These are phyloP conservation scores for Arthonia radiata DNA, from an alignment of 495 filamentous ascomycete species.

Conservation along the genomic window DNA sequence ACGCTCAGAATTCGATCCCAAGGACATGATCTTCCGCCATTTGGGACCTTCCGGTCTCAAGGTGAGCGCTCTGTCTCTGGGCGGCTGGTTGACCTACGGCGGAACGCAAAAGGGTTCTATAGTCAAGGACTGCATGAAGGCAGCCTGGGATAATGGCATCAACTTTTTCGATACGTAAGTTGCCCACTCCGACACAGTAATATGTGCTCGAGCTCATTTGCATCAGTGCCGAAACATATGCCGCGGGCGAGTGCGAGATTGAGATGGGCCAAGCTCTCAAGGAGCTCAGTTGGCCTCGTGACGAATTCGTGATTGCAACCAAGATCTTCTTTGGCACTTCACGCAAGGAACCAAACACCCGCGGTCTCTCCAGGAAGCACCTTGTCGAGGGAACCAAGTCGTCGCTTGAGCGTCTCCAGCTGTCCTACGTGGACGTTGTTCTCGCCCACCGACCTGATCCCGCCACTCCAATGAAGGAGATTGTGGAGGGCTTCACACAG, in stretches of 20 bases:
- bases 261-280: conserved; percentile 34
- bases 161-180: conserved; percentile 13
- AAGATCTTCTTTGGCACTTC: conserved; percentile 19
- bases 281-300: conserved; percentile 20
- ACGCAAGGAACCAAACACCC: conserved; percentile 24
- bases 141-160: conserved; percentile 30
- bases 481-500: conserved; percentile 25
- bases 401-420: conserved; percentile 18
- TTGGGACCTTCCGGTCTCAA: conserved; percentile 18
- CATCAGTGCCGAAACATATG: conserved; percentile 28
- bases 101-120: conserved; percentile 17
- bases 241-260: conserved; percentile 27
- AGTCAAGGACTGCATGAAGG: conserved; percentile 18
- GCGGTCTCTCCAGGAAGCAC: conserved; percentile 21
- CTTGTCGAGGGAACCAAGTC: conserved; percentile 23
- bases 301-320: conserved; percentile 22
- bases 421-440: conserved; percentile 23
- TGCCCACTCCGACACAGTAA: too few relatives aligned
- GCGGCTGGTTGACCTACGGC: conserved; percentile 14
- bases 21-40: conserved; percentile 15
- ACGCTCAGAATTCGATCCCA: conserved; percentile 11
- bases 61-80: conserved; percentile 16
- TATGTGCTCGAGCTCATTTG: too few relatives aligned
- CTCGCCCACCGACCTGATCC: conserved; percentile 20
- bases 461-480: conserved; percentile 21